Conservation (phyloP, 495 filamentous ascomycete species). For the Lindgomyces ingoldianus region DNA sequence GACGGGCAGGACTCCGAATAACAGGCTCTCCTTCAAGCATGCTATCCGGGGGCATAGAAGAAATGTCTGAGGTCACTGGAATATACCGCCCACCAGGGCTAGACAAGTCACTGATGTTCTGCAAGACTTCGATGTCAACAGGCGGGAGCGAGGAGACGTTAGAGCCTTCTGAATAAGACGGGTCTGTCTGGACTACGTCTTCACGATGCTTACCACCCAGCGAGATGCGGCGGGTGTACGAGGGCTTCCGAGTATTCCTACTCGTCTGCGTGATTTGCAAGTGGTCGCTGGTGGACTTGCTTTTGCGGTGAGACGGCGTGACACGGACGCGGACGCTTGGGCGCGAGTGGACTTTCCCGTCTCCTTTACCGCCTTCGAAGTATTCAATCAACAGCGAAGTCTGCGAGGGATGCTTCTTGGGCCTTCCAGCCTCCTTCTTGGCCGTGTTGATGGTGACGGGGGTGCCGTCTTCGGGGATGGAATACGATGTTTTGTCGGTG, state of each 20-base stretch:
- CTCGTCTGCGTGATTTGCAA: slow-evolving; percentile 81
- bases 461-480: slow-evolving; percentile 92
- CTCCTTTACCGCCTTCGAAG: slow-evolving; percentile 81
- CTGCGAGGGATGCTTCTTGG: slow-evolving; percentile 61
- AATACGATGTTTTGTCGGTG: slow-evolving; percentile 81
- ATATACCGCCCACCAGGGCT: slow-evolving; percentile 59
- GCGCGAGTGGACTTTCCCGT: slow-evolving; percentile 58
- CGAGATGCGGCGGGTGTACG: slow-evolving; percentile 65
- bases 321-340: slow-evolving; percentile 95
- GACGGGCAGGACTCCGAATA: slow-evolving; percentile 49
- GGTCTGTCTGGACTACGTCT: slow-evolving; percentile 55
- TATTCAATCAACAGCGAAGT: slow-evolving; percentile 97
- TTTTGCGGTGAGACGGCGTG: slow-evolving; percentile 71
- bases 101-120: slow-evolving; percentile 61
- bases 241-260: slow-evolving; percentile 61
- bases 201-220: slow-evolving; percentile 56
- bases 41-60: slow-evolving; percentile 85
- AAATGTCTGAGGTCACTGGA: slow-evolving; percentile 74
- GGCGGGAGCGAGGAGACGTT: slow-evolving; percentile 66
- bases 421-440: slow-evolving; percentile 48
- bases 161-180: slow-evolving; percentile 75
- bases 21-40: slow-evolving; percentile 68
- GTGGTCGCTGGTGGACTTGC: slow-evolving; percentile 63
- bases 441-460: slow-evolving; percentile 82
- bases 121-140: slow-evolving; percentile 81